Conservation (phyloP, 768 basidiomycete genomes). For the Suillus subalutaceus region DNA sequence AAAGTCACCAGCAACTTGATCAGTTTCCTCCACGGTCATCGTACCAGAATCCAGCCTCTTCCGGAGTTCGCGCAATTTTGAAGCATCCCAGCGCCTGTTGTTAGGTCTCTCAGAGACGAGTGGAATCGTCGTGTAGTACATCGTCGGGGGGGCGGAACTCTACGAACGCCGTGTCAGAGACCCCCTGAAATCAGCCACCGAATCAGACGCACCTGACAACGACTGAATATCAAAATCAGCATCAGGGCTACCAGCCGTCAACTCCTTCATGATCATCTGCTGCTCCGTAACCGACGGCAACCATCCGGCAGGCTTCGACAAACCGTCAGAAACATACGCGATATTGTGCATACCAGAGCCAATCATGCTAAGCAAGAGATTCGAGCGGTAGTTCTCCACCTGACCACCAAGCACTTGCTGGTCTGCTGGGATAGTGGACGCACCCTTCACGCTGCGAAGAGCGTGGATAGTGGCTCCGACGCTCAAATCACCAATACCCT, state of each 20-base stretch:
- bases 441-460: slow-evolving; percentile 87
- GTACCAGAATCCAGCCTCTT: slow-evolving; percentile 92
- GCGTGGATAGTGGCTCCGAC: slow-evolving; percentile 90
- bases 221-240: slow-evolving; percentile 85
- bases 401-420: slow-evolving; percentile 91
- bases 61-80: slow-evolving; percentile 90
- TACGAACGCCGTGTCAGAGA: slow-evolving; percentile 33
- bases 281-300: slow-evolving; percentile 83
- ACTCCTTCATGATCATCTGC: slow-evolving; percentile 95
- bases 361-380: slow-evolving; percentile 88
- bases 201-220: slow-evolving; percentile 69
- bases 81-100: slow-evolving; percentile 91
- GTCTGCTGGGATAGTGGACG: slow-evolving; percentile 87
- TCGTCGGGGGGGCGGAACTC: slow-evolving; percentile 91
- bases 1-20: slow-evolving; percentile 87
- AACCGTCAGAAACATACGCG: slow-evolving; percentile 56
- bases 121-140: slow-evolving; percentile 97
- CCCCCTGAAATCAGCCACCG: background rate
- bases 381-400: slow-evolving; percentile 94
- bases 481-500: slow-evolving; percentile 83
- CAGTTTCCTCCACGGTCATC: slow-evolving; percentile 83
- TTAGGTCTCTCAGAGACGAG: slow-evolving; percentile 82
- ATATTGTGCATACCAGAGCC: slow-evolving; percentile 69
- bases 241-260: slow-evolving; percentile 75
- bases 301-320: slow-evolving; percentile 68